A percentile compares a stretch with the other conserved stretches of the same genome.
Evolutionary conservation across 495 filamentous ascomycete genomes (phyloP).

Genomic region (Hypoxylon fragiforme): DNA sequence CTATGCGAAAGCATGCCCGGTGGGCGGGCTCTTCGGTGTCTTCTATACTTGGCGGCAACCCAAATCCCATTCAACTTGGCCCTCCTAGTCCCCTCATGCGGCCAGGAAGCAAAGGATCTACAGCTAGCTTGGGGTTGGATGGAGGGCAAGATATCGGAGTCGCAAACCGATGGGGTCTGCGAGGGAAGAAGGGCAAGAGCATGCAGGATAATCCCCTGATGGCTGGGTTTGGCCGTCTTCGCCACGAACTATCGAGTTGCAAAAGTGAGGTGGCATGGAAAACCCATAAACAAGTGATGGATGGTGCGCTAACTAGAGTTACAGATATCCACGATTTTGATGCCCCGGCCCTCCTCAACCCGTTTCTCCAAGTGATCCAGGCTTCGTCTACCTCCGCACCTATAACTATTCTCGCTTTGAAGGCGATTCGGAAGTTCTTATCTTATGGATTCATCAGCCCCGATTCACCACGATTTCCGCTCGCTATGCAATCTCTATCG

Average conservation of each 20-base stretch:
- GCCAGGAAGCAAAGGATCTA: slow-evolving; percentile 40
- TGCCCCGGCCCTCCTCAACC: slow-evolving; percentile 85
- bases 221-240: slow-evolving; percentile 86
- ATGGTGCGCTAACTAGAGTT: slow-evolving; percentile 13
- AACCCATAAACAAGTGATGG: not conserved
- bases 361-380: slow-evolving; percentile 95
- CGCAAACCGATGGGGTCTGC: slow-evolving; percentile 76
- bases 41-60: slow-evolving; percentile 85
- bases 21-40: slow-evolving; percentile 97
- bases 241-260: slow-evolving; percentile 87
- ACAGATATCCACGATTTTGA: slow-evolving; percentile 87
- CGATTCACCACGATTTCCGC: slow-evolving; percentile 78
- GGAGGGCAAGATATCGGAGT: slow-evolving; percentile 47
- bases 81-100: slow-evolving; percentile 44
- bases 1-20: slow-evolving; percentile 95
- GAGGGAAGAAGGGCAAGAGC: slow-evolving; percentile 97
- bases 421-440: slow-evolving; percentile 97
- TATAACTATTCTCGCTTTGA: slow-evolving; percentile 90
- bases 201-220: slow-evolving; percentile 98
- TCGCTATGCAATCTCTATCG: slow-evolving; percentile 93
- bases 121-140: slow-evolving; percentile 29
- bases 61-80: slow-evolving; percentile 54
- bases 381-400: slow-evolving; percentile 95
- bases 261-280: slow-evolving; percentile 68
- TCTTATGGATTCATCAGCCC: slow-evolving; percentile 87